Evolutionary conservation across 768 basidiomycete species (phyloP).

Genomic region (Thelephora aurantiotincta): DNA sequence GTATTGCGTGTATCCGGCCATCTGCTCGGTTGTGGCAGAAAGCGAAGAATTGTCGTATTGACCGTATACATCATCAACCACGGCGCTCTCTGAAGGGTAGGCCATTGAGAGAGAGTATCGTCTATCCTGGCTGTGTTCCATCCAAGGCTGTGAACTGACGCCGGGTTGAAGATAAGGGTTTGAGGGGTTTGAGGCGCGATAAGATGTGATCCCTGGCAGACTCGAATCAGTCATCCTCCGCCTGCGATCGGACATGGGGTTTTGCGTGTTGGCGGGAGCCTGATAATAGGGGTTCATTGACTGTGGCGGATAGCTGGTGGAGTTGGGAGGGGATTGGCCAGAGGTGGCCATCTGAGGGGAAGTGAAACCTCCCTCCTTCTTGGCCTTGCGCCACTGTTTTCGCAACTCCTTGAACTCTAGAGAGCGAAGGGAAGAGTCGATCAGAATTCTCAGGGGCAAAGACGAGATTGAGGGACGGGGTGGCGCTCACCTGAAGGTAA

Average conservation of each 20-base stretch:
- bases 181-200: background rate
- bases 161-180: background rate
- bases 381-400: constrained; percentile 90
- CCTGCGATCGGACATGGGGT: background rate
- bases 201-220: background rate
- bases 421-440: constrained; percentile 8
- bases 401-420: constrained; percentile 97
- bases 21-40: background rate
- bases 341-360: background rate
- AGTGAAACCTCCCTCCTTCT: constrained; percentile 43
- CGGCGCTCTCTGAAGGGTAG: background rate
- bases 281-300: constrained; percentile 14
- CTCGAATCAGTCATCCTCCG: background rate
- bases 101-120: background rate
- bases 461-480: background rate
- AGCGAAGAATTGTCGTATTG: background rate
- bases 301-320: background rate
- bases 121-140: background rate
- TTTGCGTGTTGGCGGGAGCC: background rate
- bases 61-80: background rate
- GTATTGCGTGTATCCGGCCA: background rate
- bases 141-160: background rate
- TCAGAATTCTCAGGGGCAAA: constrained; percentile 1
- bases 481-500: constrained; percentile 68
- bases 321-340: background rate